Evolutionary conservation across 345 rosid species (phyloP), one percentile per base, ranked within the genome.

Genomic region (Ceriops tagal): DNA sequence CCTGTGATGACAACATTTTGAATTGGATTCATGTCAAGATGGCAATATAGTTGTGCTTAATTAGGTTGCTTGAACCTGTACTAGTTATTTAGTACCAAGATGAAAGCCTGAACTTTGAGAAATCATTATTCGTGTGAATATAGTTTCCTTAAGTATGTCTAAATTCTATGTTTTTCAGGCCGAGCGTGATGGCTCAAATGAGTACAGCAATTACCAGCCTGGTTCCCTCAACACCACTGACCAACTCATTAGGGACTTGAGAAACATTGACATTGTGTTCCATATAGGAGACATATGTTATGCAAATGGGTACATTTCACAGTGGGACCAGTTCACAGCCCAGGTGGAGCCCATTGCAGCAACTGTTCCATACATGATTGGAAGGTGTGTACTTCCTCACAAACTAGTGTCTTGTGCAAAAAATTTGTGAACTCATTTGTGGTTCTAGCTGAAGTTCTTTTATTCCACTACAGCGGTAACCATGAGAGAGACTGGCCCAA

Each of bases 241-340:
- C 57, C 78, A 75, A 62, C 79, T 82, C 66, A 49, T 82, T 61
- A 71, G 69, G 37, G 83, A 76, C 67, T 49, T 82, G 62, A 21
- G 49, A 8, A 73, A 81, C 63, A 35, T 37, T 27, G 82, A 75
- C 58, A 75, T 78, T 16, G 78, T 78, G 26, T 78, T 82, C 73
- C 82, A 78, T 47, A 82, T 78, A 19, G 85, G 83, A 64, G 85
- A 82, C 58, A n/a, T 82, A 22, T 11, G 80, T 6, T 82, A 82
- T 71, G 62, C 85, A 68, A 82, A 79, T 58, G 85, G 85, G 52
- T 82, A 79, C 62, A 46, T 82, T 49, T 79, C 85, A 58, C 85
- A 82, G 16, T 82, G 85, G 85, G 85, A 82, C 53, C 85, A 82
- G 46, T 79, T 82, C 75, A 79, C 83, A 16, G 69, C 80, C 32